A percentile compares a stretch with the other conserved stretches of the same genome.
These are phyloP conservation scores for Biscogniauxia sp. DNA, from an alignment of 2,329 filamentous ascomycete species.

Conservation along the genomic window DNA sequence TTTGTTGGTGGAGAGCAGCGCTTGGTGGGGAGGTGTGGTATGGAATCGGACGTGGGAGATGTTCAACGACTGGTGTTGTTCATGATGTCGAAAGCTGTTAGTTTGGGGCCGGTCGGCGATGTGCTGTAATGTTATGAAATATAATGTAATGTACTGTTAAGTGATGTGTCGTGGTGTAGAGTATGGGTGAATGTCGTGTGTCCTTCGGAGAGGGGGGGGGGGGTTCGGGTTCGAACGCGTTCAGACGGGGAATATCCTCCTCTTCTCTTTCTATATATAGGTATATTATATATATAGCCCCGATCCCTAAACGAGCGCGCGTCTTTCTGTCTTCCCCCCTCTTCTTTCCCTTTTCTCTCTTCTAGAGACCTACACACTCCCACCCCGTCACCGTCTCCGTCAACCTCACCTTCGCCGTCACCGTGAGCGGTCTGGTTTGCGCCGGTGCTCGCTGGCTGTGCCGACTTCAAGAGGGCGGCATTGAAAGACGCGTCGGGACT, in stretches of 20 bases:
- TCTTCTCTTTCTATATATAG: not conserved
- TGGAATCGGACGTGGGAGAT: not conserved
- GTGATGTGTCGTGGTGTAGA: too few relatives aligned
- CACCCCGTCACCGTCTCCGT: not conserved
- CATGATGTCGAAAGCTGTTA: not conserved
- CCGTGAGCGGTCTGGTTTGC: not conserved
- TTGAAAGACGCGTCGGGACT: not conserved
- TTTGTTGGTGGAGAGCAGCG: not conserved
- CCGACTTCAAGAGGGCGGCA: not conserved
- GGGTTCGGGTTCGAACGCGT: not conserved
- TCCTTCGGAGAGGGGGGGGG: not conserved
- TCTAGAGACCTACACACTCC: not conserved
- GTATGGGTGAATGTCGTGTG: not conserved
- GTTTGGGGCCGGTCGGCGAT: too few relatives aligned
- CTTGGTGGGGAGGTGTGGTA: not conserved
- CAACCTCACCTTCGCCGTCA: not conserved
- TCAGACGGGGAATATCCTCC: not conserved
- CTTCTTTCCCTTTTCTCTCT: not conserved
- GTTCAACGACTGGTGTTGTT: not conserved
- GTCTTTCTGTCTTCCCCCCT: not conserved
- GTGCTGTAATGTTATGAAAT: too few relatives aligned
- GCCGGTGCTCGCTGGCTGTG: not conserved
- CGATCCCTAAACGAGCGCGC: too few relatives aligned
- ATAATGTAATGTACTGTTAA: too few relatives aligned
- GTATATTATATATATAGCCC: too few relatives aligned